Percentiles rank a stretch among this genome's conserved stretches.
phyloP scores from a whole-genome alignment of 768 basidiomycete genomes.

The Termitomyces titanicus region DNA sequence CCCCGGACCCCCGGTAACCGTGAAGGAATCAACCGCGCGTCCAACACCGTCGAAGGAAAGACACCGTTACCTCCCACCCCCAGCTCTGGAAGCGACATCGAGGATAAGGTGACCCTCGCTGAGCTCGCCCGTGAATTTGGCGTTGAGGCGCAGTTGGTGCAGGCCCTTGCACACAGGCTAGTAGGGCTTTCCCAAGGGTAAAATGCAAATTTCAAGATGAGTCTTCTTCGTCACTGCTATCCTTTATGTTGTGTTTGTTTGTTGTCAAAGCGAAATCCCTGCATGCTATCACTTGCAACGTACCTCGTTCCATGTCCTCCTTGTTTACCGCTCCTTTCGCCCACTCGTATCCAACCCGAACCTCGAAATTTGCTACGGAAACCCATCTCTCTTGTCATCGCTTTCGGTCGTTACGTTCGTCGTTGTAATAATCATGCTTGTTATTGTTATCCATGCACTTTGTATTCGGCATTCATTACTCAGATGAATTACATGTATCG shows the following conservation, averaged over 20 bases:
- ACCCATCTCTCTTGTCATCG: constrained; percentile 8
- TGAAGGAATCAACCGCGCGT: constrained; percentile 9
- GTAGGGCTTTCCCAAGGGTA: constrained; percentile 18
- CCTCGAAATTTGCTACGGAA: constrained; percentile 11
- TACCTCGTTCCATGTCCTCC: neutral
- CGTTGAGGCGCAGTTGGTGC: constrained; percentile 63
- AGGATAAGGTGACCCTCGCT: constrained; percentile 31
- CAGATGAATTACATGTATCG: neutral
- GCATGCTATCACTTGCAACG: constrained; percentile 1
- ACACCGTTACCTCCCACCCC: constrained; percentile 8
- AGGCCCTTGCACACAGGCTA: constrained; percentile 64
- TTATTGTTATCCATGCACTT: constrained; percentile 5
- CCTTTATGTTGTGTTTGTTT: constrained; percentile 4
- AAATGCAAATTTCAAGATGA: neutral
- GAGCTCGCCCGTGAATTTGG: constrained; percentile 74
- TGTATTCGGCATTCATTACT: constrained; percentile 1
- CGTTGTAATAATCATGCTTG: constrained; percentile 5
- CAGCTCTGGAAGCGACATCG: constrained; percentile 5
- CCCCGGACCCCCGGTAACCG: constrained; percentile 24
- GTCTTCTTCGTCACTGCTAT: constrained; percentile 4
- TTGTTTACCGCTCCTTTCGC: neutral
- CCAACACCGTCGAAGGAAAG: constrained; percentile 7
- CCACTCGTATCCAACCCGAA: constrained; percentile 1
- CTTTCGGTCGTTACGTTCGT: constrained; percentile 6
- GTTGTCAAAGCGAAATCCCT: constrained; percentile 7